These are phyloP conservation scores for Ceratocystis ficicola DNA, from an alignment of 2,329 filamentous ascomycete species.

Conservation along the genomic window DNA sequence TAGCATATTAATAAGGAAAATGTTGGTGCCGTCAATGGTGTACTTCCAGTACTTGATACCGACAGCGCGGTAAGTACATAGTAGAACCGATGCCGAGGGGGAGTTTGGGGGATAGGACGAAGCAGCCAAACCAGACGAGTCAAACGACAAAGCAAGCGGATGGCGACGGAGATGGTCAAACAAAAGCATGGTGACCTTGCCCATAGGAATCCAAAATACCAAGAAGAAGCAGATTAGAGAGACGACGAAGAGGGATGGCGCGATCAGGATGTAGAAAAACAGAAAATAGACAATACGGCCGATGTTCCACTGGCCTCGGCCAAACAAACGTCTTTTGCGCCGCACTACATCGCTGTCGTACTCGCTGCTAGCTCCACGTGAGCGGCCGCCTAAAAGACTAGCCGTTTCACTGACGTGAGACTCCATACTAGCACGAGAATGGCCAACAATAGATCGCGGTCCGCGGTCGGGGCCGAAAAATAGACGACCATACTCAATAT, in stretches of 20 bases:
- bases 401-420: constrained; percentile 76
- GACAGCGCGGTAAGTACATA: constrained; percentile 94
- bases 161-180: constrained; percentile 87
- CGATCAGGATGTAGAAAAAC: constrained; percentile 89
- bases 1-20: constrained; percentile 96
- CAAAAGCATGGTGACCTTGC: constrained; percentile 78
- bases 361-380: constrained; percentile 28
- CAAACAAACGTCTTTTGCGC: constrained; percentile 74
- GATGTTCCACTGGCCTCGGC: constrained; percentile 88
- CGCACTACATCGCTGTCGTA: constrained; percentile 25
- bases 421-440: constrained; percentile 77
- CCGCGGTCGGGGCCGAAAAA: constrained; percentile 75
- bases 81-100: constrained; percentile 70
- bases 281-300: constrained; percentile 91
- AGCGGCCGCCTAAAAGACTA: constrained; percentile 59
- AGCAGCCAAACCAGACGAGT: constrained; percentile 67
- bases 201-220: constrained; percentile 98
- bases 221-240: constrained; percentile 88
- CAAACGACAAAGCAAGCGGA: constrained; percentile 83
- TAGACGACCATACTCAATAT: constrained; percentile 85
- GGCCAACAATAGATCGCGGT: constrained; percentile 69
- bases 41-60: constrained; percentile 98
- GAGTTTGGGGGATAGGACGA: constrained; percentile 48
- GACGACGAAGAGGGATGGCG: constrained; percentile 71
- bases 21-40: constrained; percentile 94